Evolutionary conservation across 1,284 basidiomycete genomes (phyloP).

Genomic region (Sanguinoderma infundibulare): DNA sequence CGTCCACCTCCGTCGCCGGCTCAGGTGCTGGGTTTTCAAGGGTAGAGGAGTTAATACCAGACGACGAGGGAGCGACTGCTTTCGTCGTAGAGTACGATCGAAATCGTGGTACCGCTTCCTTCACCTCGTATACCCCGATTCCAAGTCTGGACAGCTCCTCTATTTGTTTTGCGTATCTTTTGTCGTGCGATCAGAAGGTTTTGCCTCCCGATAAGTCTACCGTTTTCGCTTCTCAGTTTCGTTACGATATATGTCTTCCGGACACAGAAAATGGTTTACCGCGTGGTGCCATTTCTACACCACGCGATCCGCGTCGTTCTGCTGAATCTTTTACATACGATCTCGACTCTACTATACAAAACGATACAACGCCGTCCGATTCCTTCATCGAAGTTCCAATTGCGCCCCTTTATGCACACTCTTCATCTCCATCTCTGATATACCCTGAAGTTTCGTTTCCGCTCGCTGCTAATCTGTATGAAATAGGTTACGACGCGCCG

Average conservation of each 20-base stretch:
- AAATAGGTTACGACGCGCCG: too few species aligned
- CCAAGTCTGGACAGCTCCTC: background rate
- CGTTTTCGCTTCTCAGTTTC: background rate
- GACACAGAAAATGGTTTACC: too few species aligned
- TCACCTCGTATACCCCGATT: background rate
- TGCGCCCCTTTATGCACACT: background rate
- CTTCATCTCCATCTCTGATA: background rate
- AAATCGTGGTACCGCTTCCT: background rate
- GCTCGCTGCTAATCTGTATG: background rate
- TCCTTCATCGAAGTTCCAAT: too few species aligned
- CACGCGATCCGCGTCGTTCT: too few species aligned
- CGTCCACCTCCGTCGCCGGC: background rate
- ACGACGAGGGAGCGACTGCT: background rate
- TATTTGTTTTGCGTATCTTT: background rate
- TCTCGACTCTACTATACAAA: too few species aligned
- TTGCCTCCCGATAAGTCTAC: background rate
- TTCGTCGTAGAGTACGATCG: background rate
- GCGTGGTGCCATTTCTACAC: too few species aligned
- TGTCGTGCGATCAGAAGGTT: background rate
- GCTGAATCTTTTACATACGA: too few species aligned
- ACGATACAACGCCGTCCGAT: too few species aligned
- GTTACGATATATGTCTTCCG: too few species aligned
- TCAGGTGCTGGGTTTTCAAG: slow-evolving; percentile 7
- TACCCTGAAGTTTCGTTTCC: background rate
- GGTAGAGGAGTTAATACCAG: background rate